Conservation (phyloP, 768 basidiomycete genomes). For the Exsudoporus frostii region DNA sequence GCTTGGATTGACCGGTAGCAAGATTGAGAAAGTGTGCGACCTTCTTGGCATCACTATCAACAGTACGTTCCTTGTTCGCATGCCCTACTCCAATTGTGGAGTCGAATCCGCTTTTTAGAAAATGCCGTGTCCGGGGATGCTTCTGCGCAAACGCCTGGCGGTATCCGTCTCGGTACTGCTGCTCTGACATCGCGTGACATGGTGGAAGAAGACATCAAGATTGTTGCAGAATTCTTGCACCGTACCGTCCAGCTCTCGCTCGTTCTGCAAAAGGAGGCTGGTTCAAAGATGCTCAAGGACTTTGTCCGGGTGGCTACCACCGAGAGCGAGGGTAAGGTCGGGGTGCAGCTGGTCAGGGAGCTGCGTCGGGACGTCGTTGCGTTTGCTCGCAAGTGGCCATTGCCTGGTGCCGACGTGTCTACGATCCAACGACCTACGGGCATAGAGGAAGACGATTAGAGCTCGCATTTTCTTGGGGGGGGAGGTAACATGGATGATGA, state of each 20-base stretch:
- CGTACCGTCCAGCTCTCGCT: constrained; percentile 91
- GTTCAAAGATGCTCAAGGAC: constrained; percentile 92
- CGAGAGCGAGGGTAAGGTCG: constrained; percentile 66
- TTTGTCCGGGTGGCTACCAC: constrained; percentile 80
- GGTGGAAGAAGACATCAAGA: constrained; percentile 80
- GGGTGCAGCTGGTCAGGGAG: constrained; percentile 64
- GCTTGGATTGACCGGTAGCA: constrained; percentile 93
- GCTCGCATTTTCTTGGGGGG: no score
- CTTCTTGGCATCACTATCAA: constrained; percentile 95
- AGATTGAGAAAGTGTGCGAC: constrained; percentile 98
- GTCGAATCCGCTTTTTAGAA: constrained; percentile 43
- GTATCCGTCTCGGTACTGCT: constrained; percentile 93
- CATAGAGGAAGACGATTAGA: constrained; percentile 51
- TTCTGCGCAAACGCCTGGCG: constrained; percentile 93
- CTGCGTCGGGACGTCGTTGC: constrained; percentile 75
- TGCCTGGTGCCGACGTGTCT: constrained; percentile 75
- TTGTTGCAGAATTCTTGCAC: constrained; percentile 89
- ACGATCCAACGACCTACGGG: constrained; percentile 57
- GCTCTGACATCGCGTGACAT: constrained; percentile 95
- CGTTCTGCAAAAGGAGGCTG: constrained; percentile 89
- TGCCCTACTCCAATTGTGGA: background rate
- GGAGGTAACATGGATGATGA: background rate
- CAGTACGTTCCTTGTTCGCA: constrained; percentile 48
- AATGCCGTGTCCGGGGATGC: constrained; percentile 97
- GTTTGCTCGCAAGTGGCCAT: constrained; percentile 87